A percentile compares a stretch with the other conserved stretches of the same genome.
phyloP scores from a whole-genome alignment of 2,329 filamentous ascomycete genomes.

The Penicillium vulpinum region DNA sequence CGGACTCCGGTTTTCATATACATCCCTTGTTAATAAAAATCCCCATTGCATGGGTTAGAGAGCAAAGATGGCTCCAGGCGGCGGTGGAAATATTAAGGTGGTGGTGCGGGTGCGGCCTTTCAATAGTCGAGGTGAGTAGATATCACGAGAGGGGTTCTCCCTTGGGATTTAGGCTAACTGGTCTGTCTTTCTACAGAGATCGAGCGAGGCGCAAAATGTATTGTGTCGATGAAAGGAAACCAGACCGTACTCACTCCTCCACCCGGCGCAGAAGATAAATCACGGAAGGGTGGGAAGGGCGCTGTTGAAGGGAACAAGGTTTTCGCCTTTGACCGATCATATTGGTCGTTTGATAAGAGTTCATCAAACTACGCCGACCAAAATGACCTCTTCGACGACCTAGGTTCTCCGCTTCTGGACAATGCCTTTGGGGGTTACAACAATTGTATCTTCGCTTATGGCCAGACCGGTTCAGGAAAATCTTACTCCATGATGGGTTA shows the following conservation, averaged over 20 bases:
- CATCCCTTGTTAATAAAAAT: conserved; percentile 14
- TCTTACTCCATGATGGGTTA: conserved; percentile 99
- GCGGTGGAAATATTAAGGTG: conserved; percentile 98
- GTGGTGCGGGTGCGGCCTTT: conserved; percentile 96
- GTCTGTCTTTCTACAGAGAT: conserved; percentile 61
- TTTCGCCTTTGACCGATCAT: conserved; percentile 95
- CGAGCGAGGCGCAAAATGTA: conserved; percentile 90
- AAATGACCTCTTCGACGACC: conserved; percentile 80
- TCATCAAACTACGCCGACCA: conserved; percentile 86
- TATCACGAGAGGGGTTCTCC: neutral
- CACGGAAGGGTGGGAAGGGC: conserved; percentile 60
- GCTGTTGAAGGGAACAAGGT: conserved; percentile 70
- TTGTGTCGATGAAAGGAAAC: conserved; percentile 91
- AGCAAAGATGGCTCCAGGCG: conserved; percentile 63
- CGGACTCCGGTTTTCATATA: conserved; percentile 14
- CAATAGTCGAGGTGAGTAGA: conserved; percentile 77
- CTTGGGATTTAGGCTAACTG: conserved; percentile 9
- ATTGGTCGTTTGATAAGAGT: conserved; percentile 92
- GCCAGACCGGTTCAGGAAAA: conserved; percentile 97
- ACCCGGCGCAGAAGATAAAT: conserved; percentile 56
- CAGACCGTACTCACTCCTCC: conserved; percentile 85
- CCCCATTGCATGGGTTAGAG: conserved; percentile 40
- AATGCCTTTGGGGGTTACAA: conserved; percentile 99
- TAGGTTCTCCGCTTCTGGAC: conserved; percentile 87
- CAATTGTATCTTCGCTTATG: conserved; percentile 99